Evolutionary conservation across 371 early-diverging fungal genomes (phyloP).

Genomic region (Mortierella sp.): DNA sequence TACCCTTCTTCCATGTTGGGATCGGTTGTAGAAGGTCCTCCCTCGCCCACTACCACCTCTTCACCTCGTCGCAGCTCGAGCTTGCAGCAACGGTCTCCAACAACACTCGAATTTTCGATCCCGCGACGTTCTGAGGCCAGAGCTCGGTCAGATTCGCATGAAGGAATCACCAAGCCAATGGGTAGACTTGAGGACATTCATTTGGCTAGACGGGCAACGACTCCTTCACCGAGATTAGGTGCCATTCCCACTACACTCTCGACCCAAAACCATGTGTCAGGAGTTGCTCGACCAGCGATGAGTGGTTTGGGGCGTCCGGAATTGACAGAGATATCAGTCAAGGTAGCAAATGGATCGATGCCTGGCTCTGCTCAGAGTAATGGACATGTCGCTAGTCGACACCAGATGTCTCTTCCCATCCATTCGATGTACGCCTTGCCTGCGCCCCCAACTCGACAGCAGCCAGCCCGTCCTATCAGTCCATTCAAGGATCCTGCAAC

Average conservation of each 20-base stretch:
- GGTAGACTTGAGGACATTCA: conserved; percentile 10
- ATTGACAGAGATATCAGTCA: too few species aligned
- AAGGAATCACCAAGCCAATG: not conserved
- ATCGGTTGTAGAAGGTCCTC: too few species aligned
- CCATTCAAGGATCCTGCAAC: too few species aligned
- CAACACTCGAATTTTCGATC: conserved; percentile 10
- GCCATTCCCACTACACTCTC: conserved; percentile 4
- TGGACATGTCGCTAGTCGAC: too few species aligned
- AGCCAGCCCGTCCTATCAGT: conserved; percentile 21
- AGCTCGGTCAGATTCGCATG: conserved; percentile 28
- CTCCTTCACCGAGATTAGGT: conserved; percentile 24
- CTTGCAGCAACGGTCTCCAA: conserved; percentile 23
- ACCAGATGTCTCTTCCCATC: conserved; percentile 41
- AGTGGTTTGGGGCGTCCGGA: not conserved
- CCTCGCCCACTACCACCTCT: too few species aligned
- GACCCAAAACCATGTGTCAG: not conserved
- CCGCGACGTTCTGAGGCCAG: conserved; percentile 31
- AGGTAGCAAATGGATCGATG: not conserved
- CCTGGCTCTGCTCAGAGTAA: too few species aligned
- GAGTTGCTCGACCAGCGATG: not conserved
- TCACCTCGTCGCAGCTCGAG: not conserved
- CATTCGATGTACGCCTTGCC: conserved; percentile 37
- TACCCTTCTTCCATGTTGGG: too few species aligned
- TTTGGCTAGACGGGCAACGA: conserved; percentile 7
- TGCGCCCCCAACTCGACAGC: conserved; percentile 36